phyloP scores from a whole-genome alignment of 768 basidiomycete genomes.

The Tephrocybe sp. region DNA sequence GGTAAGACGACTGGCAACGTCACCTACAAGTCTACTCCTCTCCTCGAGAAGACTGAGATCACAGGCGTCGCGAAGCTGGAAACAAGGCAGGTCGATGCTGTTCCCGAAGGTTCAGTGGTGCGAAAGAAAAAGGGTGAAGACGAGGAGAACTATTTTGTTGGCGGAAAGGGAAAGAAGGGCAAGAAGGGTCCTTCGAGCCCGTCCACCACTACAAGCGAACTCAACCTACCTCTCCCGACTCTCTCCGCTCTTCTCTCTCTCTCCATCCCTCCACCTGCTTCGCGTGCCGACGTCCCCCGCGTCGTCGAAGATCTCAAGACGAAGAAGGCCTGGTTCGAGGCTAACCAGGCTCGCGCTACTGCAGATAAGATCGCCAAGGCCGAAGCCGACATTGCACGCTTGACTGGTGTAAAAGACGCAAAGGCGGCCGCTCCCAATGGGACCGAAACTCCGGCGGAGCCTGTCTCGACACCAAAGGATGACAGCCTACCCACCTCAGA shows the following conservation, averaged over 20 bases:
- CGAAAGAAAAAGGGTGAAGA: constrained; percentile 94
- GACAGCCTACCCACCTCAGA: constrained; percentile 26
- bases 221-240: constrained; percentile 83
- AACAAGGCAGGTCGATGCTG: constrained; percentile 75
- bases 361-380: constrained; percentile 79
- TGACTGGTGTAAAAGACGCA: constrained; percentile 44
- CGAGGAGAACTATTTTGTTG: constrained; percentile 78
- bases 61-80: constrained; percentile 79
- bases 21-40: constrained; percentile 38
- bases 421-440: constrained; percentile 33
- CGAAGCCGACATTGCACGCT: constrained; percentile 67
- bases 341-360: constrained; percentile 82
- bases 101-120: constrained; percentile 63
- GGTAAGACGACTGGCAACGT: constrained; percentile 55
- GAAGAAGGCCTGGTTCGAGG: constrained; percentile 94
- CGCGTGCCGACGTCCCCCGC: constrained; percentile 71
- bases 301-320: constrained; percentile 87
- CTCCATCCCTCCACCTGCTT: constrained; percentile 87
- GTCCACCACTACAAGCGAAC: constrained; percentile 25
- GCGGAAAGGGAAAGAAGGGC: constrained; percentile 63
- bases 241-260: constrained; percentile 83
- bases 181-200: constrained; percentile 47
- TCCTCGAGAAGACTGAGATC: constrained; percentile 42
- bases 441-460: constrained; percentile 43
- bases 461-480: constrained; percentile 39